These are phyloP conservation scores for Brassica hybrid DNA, from an alignment of 441 rosid species.

Conservation along the genomic window DNA sequence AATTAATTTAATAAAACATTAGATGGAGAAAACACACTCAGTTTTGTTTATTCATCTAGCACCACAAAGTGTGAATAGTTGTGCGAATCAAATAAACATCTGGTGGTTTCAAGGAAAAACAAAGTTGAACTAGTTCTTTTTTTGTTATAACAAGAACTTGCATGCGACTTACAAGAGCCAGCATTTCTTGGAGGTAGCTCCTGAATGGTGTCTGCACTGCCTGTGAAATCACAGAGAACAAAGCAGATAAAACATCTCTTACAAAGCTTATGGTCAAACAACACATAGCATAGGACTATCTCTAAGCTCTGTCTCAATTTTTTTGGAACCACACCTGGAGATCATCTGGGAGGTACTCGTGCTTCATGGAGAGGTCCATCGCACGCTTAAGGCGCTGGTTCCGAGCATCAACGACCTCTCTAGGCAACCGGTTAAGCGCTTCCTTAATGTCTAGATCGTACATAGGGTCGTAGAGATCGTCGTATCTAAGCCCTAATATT, in stretches of 20 bases:
- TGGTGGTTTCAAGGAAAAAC: background rate
- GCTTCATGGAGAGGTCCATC: constrained; percentile 5
- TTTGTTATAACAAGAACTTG: background rate
- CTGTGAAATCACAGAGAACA: constrained; percentile 43
- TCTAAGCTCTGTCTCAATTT: background rate
- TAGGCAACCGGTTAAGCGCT: constrained; percentile 12
- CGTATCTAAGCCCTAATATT: background rate
- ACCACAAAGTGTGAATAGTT: background rate
- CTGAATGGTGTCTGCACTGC: constrained; percentile 1
- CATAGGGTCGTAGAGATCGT: constrained; percentile 10
- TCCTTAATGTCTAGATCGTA: background rate
- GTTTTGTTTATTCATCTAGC: background rate
- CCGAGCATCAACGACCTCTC: constrained; percentile 11
- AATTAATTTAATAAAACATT: no score
- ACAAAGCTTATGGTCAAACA: background rate
- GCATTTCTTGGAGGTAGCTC: constrained; percentile 4
- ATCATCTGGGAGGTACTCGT: constrained; percentile 11
- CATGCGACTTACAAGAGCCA: constrained; percentile 4
- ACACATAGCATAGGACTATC: background rate
- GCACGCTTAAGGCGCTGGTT: constrained; percentile 17
- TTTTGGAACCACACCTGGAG: background rate
- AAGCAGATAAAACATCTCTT: constrained; percentile 3
- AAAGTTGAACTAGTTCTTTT: background rate
- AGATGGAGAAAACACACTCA: background rate
- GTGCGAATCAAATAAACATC: background rate